Base-by-base conservation (phyloP, 208 protist genomes). In the Balamuthia mandrillaris region DNA sequence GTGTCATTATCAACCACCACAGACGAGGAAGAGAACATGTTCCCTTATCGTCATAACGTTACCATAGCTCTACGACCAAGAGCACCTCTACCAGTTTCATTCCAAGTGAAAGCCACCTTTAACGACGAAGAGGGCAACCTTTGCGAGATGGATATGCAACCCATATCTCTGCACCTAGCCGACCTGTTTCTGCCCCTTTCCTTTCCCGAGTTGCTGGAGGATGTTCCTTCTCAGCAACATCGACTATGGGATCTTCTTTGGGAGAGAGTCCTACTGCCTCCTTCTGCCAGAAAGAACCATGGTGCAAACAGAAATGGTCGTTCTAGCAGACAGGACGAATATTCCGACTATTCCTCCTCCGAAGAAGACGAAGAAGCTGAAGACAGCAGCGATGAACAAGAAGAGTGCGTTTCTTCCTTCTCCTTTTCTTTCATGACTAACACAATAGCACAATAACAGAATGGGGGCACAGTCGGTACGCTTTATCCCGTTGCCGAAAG, bases 111-210 rank as follows among this genome's bases (percentile, higher is more conserved):
- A 33, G 33, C 52, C 3, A 81, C 33, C 10, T 81, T 81, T 39
- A 81, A 81, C 33, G 72, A 81, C n/a, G n/a, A 21, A 5, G 72
- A 81, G 49, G 72, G 72, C 45, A 16, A 61, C 72, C 54, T 81
- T 16, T 81, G 72, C 72, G 49, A 81, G 52, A 51, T 42, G 31
- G 35, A 56, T 16, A 81, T 81, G 49, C 47, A 81, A 33, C 37
- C 72, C 49, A 10, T 81, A 2, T 35, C 37, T 39, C 35, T 81
- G 10, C 31, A 63, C 45, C 61, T 81, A 33, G 61, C 49, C 45
- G 72, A 81, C 52, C 72, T 81, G 24, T 81, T 81, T 51, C 52
- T 81, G n/a, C 72, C 72, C 2, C 27, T 79, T 21, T 51, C 72
- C 3, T 37, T 74, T 31, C 47, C 14, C 47, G 47, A 24, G 7